A percentile compares a stretch with the other conserved stretches of the same genome.
phyloP scores from a whole-genome alignment of 768 basidiomycete species.

The Suillus paluster region DNA sequence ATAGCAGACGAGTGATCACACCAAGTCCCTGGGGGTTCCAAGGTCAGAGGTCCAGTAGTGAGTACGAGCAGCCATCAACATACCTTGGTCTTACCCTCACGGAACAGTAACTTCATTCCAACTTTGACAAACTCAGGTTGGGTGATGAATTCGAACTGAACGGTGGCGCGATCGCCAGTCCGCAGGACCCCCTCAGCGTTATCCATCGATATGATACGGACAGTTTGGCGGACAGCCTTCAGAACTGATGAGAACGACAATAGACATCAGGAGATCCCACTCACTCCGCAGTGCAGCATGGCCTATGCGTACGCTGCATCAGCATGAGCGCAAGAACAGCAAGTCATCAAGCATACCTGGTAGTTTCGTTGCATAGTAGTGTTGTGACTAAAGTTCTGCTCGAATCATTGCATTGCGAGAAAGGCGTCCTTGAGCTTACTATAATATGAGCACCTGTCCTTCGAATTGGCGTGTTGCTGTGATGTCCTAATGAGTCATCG shows the following conservation, averaged over 20 bases:
- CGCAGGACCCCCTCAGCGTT: constrained; percentile 87
- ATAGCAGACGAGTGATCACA: constrained; percentile 71
- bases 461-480: constrained; percentile 85
- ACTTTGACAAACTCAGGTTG: constrained; percentile 91
- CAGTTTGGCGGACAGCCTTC: constrained; percentile 91
- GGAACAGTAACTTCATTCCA: constrained; percentile 91
- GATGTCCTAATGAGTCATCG: not conserved
- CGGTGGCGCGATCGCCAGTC: constrained; percentile 93
- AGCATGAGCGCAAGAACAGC: constrained; percentile 2
- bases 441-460: constrained; percentile 91
- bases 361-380: constrained; percentile 93
- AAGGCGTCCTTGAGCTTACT: constrained; percentile 52
- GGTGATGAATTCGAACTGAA: constrained; percentile 94
- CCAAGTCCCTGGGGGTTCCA: constrained; percentile 63
- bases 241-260: constrained; percentile 11
- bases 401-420: not conserved
- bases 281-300: constrained; percentile 91
- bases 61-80: constrained; percentile 19
- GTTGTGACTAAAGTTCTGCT: constrained; percentile 63
- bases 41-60: constrained; percentile 13
- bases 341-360: constrained; percentile 55
- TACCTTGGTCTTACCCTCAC: constrained; percentile 96
- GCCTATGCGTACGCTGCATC: constrained; percentile 47
- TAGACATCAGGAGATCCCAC: constrained; percentile 24
- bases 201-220: constrained; percentile 89